phyloP scores from a whole-genome alignment of 2,329 filamentous ascomycete species.

The Paraphoma chrysanthemicola region DNA sequence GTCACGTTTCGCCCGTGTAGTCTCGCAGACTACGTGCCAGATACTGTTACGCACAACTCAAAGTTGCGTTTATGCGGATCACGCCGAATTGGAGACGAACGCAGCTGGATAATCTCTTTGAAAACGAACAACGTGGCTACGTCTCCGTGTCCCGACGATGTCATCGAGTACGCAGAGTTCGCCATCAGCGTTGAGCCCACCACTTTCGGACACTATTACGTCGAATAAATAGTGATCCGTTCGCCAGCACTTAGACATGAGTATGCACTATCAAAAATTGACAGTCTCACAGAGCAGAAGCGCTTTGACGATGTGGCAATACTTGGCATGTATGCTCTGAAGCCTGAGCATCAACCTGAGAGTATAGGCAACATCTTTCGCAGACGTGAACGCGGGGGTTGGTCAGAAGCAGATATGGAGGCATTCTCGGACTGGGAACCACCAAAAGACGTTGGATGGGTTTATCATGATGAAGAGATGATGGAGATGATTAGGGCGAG shows the following conservation, averaged over 20 bases:
- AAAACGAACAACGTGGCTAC: background rate
- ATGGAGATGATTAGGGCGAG: background rate
- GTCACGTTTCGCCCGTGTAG: no score
- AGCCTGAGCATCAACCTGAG: no score
- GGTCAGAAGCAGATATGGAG: no score
- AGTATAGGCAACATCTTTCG: background rate
- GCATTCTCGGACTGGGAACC: background rate
- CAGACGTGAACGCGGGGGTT: background rate
- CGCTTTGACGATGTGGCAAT: no score
- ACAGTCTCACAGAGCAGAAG: no score
- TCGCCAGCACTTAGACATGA: background rate
- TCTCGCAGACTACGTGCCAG: no score
- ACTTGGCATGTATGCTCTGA: no score
- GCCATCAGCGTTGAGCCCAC: background rate
- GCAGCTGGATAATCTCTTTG: background rate
- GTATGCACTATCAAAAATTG: no score
- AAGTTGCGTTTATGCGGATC: background rate
- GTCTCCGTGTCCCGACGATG: background rate
- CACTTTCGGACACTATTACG: background rate
- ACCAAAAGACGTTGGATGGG: background rate
- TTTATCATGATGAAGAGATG: background rate
- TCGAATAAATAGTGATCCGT: background rate
- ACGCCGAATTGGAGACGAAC: background rate
- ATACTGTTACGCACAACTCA: background rate
- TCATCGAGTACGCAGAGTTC: background rate